These are phyloP conservation scores for Penicillium macrosclerotiorum DNA, from an alignment of 495 filamentous ascomycete species.

Conservation along the genomic window DNA sequence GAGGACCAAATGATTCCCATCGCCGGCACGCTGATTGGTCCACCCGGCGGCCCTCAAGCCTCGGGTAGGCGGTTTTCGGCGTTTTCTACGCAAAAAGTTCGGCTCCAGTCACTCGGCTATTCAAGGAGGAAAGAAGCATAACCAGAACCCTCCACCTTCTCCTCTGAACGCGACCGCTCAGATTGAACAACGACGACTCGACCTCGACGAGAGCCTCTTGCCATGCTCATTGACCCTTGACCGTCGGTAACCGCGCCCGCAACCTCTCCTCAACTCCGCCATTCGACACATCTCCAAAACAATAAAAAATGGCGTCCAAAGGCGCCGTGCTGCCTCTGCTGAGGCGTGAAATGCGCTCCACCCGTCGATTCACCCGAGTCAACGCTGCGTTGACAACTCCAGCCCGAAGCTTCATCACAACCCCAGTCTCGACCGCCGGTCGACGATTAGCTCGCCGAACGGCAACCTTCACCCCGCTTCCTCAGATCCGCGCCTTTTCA, in stretches of 20 bases:
- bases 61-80: slow-evolving; percentile 33
- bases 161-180: slow-evolving; percentile 2
- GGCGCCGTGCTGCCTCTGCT: slow-evolving; percentile 41
- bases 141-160: slow-evolving; percentile 7
- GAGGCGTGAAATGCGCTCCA: slow-evolving; percentile 41
- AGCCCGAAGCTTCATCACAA: slow-evolving; percentile 20
- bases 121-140: slow-evolving; percentile 10
- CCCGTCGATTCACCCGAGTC: slow-evolving; percentile 28
- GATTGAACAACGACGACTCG: not conserved
- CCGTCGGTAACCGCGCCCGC: not conserved
- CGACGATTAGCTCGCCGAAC: slow-evolving; percentile 22
- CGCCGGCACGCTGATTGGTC: slow-evolving; percentile 30
- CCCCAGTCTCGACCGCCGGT: slow-evolving; percentile 20
- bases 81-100: slow-evolving; percentile 16
- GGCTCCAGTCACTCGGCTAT: slow-evolving; percentile 20
- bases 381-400: slow-evolving; percentile 25
- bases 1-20: slow-evolving; percentile 24
- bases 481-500: slow-evolving; percentile 47
- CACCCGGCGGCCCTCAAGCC: slow-evolving; percentile 19
- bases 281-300: not conserved
- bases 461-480: slow-evolving; percentile 19
- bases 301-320: slow-evolving; percentile 40
- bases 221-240: slow-evolving; percentile 9
- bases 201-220: not conserved
- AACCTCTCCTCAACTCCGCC: not conserved